These are phyloP conservation scores for Chlorella sp. DNA, from an alignment of 139 green algal genomes.

Conservation along the genomic window DNA sequence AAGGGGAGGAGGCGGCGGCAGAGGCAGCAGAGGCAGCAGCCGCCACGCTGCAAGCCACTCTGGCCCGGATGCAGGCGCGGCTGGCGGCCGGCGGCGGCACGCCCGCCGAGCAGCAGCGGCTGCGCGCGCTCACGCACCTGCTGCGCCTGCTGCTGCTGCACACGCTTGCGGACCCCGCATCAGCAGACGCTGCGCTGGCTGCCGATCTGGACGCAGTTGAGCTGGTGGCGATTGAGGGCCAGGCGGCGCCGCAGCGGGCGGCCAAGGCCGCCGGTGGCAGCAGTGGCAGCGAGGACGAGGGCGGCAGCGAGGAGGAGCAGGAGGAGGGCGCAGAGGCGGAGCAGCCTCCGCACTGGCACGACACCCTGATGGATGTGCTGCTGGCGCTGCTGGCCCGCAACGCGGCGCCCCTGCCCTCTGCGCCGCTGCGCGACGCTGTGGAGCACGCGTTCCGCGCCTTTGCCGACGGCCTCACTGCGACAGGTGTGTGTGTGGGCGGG, in stretches of 20 bases:
- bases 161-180: slow-evolving; percentile 53
- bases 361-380: slow-evolving; percentile 80
- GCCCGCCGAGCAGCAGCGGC: slow-evolving; percentile 30
- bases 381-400: slow-evolving; percentile 70
- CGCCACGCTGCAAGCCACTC: background rate
- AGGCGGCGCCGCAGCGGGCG: background rate
- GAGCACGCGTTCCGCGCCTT: slow-evolving; percentile 68
- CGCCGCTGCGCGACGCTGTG: slow-evolving; percentile 70
- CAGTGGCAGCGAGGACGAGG: slow-evolving; percentile 27
- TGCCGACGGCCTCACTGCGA: slow-evolving; percentile 47
- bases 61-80: background rate
- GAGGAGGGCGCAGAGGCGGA: slow-evolving; percentile 19
- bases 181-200: slow-evolving; percentile 56
- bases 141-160: slow-evolving; percentile 70
- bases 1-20: background rate
- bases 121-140: slow-evolving; percentile 55
- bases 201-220: slow-evolving; percentile 50
- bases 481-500: slow-evolving; percentile 19
- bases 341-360: slow-evolving; percentile 60
- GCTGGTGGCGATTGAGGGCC: slow-evolving; percentile 34
- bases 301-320: slow-evolving; percentile 18
- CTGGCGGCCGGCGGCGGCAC: slow-evolving; percentile 6
- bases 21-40: slow-evolving; percentile 25
- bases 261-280: background rate
- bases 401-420: slow-evolving; percentile 55